phyloP scores from a whole-genome alignment of 1,284 basidiomycete species.

The Mycosarcoma mackinlayi region DNA sequence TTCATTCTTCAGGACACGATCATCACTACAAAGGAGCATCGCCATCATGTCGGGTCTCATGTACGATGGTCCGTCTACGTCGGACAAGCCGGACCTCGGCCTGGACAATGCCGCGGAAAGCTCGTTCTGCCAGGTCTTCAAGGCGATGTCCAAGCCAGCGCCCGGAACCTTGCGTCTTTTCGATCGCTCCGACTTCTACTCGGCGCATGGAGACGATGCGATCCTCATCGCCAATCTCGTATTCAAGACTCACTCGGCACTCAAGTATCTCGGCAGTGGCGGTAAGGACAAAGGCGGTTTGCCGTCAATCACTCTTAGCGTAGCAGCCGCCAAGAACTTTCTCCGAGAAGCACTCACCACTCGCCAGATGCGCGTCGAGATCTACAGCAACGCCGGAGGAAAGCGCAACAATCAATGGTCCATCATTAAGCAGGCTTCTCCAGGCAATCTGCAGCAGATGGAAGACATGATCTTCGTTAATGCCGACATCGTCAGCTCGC shows the following conservation, averaged over 20 bases:
- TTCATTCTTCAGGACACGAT: background rate
- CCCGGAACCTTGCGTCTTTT: slow-evolving; percentile 65
- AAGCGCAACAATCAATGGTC: slow-evolving; percentile 76
- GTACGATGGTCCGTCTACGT: slow-evolving; percentile 53
- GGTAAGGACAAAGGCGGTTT: slow-evolving; percentile 52
- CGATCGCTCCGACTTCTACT: slow-evolving; percentile 79
- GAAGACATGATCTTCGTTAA: slow-evolving; percentile 92
- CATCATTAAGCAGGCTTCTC: slow-evolving; percentile 88
- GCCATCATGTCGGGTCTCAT: slow-evolving; percentile 66
- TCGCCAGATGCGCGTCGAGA: slow-evolving; percentile 93
- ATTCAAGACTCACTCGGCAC: slow-evolving; percentile 67
- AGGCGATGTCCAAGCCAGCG: slow-evolving; percentile 38
- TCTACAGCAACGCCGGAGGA: slow-evolving; percentile 73
- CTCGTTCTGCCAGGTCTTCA: slow-evolving; percentile 59
- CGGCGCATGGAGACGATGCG: slow-evolving; percentile 88
- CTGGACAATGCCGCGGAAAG: slow-evolving; percentile 57
- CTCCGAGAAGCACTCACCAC: slow-evolving; percentile 89
- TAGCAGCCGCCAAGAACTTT: slow-evolving; percentile 84
- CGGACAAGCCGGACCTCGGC: slow-evolving; percentile 58
- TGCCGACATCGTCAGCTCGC: slow-evolving; percentile 83
- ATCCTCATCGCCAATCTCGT: slow-evolving; percentile 85
- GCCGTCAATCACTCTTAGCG: slow-evolving; percentile 78
- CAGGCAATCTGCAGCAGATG: slow-evolving; percentile 91
- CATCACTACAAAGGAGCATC: background rate
- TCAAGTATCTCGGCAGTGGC: slow-evolving; percentile 61